A percentile compares a stretch with the other conserved stretches of the same genome.
These are phyloP conservation scores for Populus pruinosa DNA, from an alignment of 345 rosid genomes.

Conservation along the genomic window DNA sequence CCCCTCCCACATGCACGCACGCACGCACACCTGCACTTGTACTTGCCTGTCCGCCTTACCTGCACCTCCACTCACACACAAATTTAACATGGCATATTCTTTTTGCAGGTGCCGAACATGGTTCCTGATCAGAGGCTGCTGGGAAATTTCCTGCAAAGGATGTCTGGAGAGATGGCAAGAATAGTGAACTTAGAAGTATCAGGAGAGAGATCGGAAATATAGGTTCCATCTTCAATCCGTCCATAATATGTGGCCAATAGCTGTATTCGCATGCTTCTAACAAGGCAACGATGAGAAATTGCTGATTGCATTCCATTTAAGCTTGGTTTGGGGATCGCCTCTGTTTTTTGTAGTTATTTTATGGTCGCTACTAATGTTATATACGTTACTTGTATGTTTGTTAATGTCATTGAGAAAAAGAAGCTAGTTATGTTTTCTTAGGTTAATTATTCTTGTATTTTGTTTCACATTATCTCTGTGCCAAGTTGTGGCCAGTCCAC, in stretches of 20 bases:
- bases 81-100: neutral
- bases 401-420: neutral
- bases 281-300: neutral
- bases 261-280: neutral
- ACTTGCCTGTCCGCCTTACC: neutral
- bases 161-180: constrained; percentile 13
- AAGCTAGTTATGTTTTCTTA: neutral
- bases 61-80: neutral
- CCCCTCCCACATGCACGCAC: no score
- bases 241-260: neutral
- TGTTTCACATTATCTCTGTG: neutral
- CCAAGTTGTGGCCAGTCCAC: neutral
- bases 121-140: constrained; percentile 81
- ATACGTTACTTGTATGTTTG: neutral
- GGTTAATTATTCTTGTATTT: neutral
- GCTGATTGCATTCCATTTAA: neutral
- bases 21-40: neutral
- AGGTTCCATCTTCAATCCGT: neutral
- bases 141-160: constrained; percentile 61
- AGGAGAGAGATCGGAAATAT: neutral
- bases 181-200: constrained; percentile 11
- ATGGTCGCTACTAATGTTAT: neutral
- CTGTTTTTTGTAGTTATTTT: neutral
- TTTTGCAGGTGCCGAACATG: constrained; percentile 72
- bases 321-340: neutral